Evolutionary conservation across 192 early-diverging fungal genomes (phyloP), one percentile per base, ranked within the genome.

Genomic region (Chytriomyces hyalinus): DNA sequence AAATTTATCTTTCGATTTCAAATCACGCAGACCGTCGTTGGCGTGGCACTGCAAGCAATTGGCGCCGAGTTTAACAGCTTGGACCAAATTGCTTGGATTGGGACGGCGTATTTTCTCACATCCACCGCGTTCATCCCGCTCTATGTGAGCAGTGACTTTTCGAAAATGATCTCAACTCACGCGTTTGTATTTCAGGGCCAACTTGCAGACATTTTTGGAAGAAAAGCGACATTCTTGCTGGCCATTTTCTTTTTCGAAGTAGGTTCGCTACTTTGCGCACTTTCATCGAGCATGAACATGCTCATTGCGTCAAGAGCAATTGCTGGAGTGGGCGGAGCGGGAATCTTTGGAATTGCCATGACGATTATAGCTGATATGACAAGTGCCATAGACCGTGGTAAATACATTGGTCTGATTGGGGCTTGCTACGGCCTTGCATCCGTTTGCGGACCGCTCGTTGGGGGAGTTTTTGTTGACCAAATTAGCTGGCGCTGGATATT

Each of bases 301-400:
- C 93, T 92, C 1, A 91, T 96, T 63, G 84, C 95, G 43, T 86
- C 88, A 9, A 92, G 92, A 0, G 85, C 89, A 3, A 84, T 94
- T 57, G 86, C 89, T 10, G 85, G 81, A 0, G 92, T 96, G 59
- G 89, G 94, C 50, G 95, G 91, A 24, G 92, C 92, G 20, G 95
- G 94, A 8, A 86, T 96, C 24, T 83, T 93, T 73, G 84, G 91
- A 1, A 83, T 95, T 67, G 92, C 91, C 6, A 88, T 96, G 45
- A 90, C 96, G 49, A 92, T 95, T 48, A 88, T 96, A 53, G 87
- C 93, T 3, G 96, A 96, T 65, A 82, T 97, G 62, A 87, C 94
- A 20, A 85, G 92, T 24, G 8, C 76, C 11, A 15, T 47, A 1
- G 53, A 77, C 6, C 65, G 76, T 15, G 92, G 92, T 44, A 92